phyloP scores from a whole-genome alignment of 2,329 filamentous ascomycete species.

The Byssochlamys sp. region DNA sequence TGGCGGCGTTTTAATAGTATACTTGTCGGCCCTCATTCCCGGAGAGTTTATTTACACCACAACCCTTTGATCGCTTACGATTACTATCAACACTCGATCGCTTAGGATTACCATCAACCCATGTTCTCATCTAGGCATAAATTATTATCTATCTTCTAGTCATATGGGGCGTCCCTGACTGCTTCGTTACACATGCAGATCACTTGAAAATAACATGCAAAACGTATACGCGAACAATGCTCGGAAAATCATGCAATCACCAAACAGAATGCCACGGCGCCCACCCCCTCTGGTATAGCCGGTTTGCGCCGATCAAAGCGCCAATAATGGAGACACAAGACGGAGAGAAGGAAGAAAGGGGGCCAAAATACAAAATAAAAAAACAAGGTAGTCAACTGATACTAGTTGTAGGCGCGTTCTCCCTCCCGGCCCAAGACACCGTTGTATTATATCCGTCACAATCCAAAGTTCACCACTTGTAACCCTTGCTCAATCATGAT shows the following conservation, averaged over 20 bases:
- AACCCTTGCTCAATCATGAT: constrained; percentile 38
- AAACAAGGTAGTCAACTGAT: neutral
- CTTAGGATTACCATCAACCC: neutral
- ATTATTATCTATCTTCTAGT: neutral
- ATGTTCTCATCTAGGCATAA: neutral
- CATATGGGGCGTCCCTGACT: neutral
- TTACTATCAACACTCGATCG: neutral
- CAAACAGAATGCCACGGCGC: neutral
- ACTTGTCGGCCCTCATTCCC: neutral
- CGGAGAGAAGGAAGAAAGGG: neutral
- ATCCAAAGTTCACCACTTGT: constrained; percentile 44
- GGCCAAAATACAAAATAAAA: neutral
- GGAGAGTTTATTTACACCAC: neutral
- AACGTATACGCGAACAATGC: neutral
- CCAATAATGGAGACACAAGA: neutral
- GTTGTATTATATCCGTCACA: constrained; percentile 23
- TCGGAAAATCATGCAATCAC: neutral
- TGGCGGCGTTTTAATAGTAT: neutral
- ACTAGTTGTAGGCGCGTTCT: constrained; percentile 1
- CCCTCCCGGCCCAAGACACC: constrained; percentile 2
- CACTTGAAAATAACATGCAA: neutral
- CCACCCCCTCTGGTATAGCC: neutral
- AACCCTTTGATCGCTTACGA: neutral
- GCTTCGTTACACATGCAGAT: neutral
- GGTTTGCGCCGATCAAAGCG: neutral